Evolutionary conservation across 2,329 filamentous ascomycete species (phyloP), one percentile per base, ranked within the genome.

Genomic region (Penicillium carneum): DNA sequence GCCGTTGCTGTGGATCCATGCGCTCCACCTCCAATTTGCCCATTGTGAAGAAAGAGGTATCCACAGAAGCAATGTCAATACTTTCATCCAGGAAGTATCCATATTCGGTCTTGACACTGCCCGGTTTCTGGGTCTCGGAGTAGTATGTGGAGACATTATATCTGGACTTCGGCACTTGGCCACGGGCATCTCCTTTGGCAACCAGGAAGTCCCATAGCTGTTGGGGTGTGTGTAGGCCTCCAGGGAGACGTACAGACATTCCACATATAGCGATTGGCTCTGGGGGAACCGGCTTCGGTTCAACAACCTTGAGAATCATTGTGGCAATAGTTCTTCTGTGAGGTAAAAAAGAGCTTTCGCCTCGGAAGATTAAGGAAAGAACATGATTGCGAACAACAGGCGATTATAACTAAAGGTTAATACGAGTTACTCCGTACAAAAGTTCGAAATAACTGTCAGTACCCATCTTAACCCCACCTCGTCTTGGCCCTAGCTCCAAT

Each of bases 1-100:
- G 57, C 2, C 72, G 62, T 42, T 75, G 72, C 46, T 74, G 70
- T 0, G 73, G 74, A 42, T 76, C 74, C 31, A 64, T 41, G 1
- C 38, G 29, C 46, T 63, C 65, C 0, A 65, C 59, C 33, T 75
- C 73, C 0, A 26, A 29, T 1, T 46, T 31, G 3, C 49, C 43
- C 51, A 74, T 68, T 1, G 58, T 46, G 50, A 72, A 76, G 54
- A 73, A 71, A 1, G 63, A 59, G 1, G 68, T 62, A 53, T 76
- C 74, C 1, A 75, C 39, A 9, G 26, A 20, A 9, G 18, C 50
- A 5, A 71, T 39, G 33, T 72, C 63, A 33, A 57, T 36, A 7
- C 54, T 57, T 11, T 73, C 66, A 11, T 73, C 60, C 0, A 74
- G 58, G 23, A 73, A 72, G 38, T 72, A 61, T 5, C 62, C 62